Percentiles rank a stretch among this genome's conserved stretches.
Conservation (phyloP, 139 green algal species). For the Tetraselmis chui region DNA sequence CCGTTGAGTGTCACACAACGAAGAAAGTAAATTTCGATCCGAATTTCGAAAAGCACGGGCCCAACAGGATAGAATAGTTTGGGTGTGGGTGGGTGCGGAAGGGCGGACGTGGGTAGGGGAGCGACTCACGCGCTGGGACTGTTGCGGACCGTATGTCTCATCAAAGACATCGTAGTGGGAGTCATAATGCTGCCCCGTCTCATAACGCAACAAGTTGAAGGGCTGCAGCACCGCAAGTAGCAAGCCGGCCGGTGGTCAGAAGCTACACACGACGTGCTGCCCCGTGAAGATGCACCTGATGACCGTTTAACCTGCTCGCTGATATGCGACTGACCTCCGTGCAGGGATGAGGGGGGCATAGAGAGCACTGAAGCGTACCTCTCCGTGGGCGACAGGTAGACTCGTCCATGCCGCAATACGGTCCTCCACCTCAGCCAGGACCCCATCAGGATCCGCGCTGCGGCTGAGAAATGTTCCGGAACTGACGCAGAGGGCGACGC, state of each 20-base stretch:
- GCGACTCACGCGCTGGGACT: conserved; percentile 10
- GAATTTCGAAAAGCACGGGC: no score
- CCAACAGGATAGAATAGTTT: no score
- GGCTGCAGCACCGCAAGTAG: conserved; percentile 14
- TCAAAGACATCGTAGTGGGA: conserved; percentile 48
- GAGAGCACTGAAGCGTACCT: conserved; percentile 36
- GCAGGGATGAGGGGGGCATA: no score
- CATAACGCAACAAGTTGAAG: conserved; percentile 57
- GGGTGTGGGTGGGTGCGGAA: no score
- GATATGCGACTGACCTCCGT: no score
- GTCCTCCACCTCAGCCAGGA: conserved; percentile 43
- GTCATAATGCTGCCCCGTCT: conserved; percentile 48
- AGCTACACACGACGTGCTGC: no score
- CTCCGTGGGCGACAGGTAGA: conserved; percentile 28
- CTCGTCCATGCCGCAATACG: conserved; percentile 34
- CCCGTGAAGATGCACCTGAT: no score
- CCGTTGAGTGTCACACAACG: no score
- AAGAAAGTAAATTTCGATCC: no score
- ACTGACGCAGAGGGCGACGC: no score
- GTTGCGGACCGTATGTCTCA: conserved; percentile 64
- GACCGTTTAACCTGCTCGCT: no score
- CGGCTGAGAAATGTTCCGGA: conserved; percentile 37
- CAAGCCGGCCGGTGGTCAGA: background rate
- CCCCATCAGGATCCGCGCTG: conserved; percentile 29
- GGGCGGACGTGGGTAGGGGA: background rate